Conservation (phyloP, 768 basidiomycete species). For the Lentinula raphanica region DNA sequence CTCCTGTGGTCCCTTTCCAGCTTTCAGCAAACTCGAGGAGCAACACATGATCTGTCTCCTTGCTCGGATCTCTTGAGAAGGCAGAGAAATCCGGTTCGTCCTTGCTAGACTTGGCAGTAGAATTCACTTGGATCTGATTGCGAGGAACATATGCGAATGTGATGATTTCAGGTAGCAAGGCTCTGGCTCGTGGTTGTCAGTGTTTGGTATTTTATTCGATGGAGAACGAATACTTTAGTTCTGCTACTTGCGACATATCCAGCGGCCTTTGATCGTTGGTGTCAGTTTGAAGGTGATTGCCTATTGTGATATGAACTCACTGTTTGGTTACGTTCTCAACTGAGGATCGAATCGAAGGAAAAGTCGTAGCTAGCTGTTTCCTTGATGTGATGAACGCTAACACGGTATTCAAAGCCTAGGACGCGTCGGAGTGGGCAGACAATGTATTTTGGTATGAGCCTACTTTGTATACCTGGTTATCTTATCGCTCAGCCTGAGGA, state of each 20-base stretch:
- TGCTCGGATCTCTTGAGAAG: conserved; percentile 14
- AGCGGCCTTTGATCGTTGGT: conserved; percentile 56
- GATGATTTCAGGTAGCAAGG: conserved; percentile 76
- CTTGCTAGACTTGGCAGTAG: conserved; percentile 18
- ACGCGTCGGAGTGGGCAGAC: neutral
- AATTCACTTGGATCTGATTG: conserved; percentile 54
- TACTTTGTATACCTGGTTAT: conserved; percentile 1
- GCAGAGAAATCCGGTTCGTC: conserved; percentile 34
- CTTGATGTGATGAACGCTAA: conserved; percentile 81
- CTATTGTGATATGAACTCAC: conserved; percentile 34
- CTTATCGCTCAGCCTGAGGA: too few relatives aligned
- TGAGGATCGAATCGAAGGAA: conserved; percentile 67
- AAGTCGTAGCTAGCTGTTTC: conserved; percentile 76
- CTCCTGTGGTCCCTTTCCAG: conserved; percentile 25
- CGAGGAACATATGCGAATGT: conserved; percentile 77
- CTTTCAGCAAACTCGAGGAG: conserved; percentile 48
- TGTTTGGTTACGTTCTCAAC: conserved; percentile 75
- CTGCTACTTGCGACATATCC: conserved; percentile 71
- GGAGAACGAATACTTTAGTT: conserved; percentile 60
- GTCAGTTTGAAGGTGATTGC: neutral
- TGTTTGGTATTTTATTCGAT: neutral
- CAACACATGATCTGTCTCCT: conserved; percentile 45
- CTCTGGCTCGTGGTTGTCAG: conserved; percentile 33
- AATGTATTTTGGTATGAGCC: neutral
- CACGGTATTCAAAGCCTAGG: conserved; percentile 81